phyloP scores from a whole-genome alignment of 257 asterid species.

The Forsythia suspensa region DNA sequence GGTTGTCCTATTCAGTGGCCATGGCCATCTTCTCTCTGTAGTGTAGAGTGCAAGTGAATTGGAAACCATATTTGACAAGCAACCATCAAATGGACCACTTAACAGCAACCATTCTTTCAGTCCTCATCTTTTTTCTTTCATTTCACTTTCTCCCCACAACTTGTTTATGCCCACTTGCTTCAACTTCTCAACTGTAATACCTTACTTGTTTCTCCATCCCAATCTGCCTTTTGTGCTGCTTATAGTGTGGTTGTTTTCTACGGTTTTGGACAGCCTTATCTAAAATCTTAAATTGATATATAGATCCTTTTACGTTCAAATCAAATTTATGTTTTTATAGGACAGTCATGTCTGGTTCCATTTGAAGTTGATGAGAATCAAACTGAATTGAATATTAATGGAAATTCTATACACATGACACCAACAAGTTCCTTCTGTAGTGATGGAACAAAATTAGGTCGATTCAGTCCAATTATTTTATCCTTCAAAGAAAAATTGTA shows the following conservation, averaged over 20 bases:
- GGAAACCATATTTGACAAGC: too few relatives aligned
- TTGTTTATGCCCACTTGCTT: slow-evolving; percentile 34
- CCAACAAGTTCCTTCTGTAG: too few relatives aligned
- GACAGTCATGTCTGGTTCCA: too few relatives aligned
- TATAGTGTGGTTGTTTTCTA: slow-evolving; percentile 11
- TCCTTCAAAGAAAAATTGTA: too few relatives aligned
- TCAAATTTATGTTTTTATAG: too few relatives aligned
- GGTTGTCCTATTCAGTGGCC: not conserved
- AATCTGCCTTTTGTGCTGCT: slow-evolving; percentile 26
- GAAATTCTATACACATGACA: too few relatives aligned
- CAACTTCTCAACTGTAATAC: slow-evolving; percentile 31
- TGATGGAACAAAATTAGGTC: too few relatives aligned
- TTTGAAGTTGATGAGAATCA: too few relatives aligned
- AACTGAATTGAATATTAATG: too few relatives aligned
- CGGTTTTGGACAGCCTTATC: not conserved
- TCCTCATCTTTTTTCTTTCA: slow-evolving; percentile 30
- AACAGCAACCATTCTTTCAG: slow-evolving; percentile 33
- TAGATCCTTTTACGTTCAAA: too few relatives aligned
- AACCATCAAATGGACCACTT: slow-evolving; percentile 28
- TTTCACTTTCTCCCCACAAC: slow-evolving; percentile 17
- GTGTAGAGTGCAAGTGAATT: not conserved
- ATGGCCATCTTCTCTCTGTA: not conserved
- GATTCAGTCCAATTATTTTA: too few relatives aligned
- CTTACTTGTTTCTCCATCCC: slow-evolving; percentile 22
- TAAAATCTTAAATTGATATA: too few relatives aligned